phyloP scores from a whole-genome alignment of 495 filamentous ascomycete species.

The Podospora tetraspora region DNA sequence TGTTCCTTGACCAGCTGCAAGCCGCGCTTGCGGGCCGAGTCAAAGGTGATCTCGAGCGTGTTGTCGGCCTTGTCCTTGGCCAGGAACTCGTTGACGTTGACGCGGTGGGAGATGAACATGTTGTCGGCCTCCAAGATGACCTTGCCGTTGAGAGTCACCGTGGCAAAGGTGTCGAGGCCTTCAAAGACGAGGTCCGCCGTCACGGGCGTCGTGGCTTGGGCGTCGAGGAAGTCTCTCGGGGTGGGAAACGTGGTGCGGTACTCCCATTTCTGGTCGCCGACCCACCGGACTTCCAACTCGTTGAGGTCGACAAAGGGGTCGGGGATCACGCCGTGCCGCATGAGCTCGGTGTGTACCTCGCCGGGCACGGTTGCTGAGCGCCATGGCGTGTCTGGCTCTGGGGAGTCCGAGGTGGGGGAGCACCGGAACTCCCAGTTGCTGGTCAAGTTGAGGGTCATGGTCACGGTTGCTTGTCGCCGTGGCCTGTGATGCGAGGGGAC shows the following conservation, averaged over 20 bases:
- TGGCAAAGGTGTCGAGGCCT: slow-evolving; percentile 69
- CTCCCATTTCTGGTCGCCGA: slow-evolving; percentile 63
- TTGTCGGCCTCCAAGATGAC: slow-evolving; percentile 57
- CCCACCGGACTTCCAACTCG: slow-evolving; percentile 61
- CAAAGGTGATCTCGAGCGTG: slow-evolving; percentile 40
- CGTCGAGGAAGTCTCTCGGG: slow-evolving; percentile 24
- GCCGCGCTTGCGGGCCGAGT: slow-evolving; percentile 37
- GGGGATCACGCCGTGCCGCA: slow-evolving; percentile 38
- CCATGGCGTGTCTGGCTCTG: slow-evolving; percentile 18
- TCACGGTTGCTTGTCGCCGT: neutral
- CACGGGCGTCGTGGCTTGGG: neutral
- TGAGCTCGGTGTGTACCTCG: slow-evolving; percentile 24
- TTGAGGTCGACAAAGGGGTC: slow-evolving; percentile 65
- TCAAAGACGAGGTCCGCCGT: slow-evolving; percentile 58
- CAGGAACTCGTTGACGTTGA: slow-evolving; percentile 25
- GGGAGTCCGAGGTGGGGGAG: neutral
- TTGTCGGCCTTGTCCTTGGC: slow-evolving; percentile 4
- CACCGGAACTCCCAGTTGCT: slow-evolving; percentile 20
- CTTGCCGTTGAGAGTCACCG: slow-evolving; percentile 57
- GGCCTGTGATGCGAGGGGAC: neutral
- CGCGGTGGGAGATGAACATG: slow-evolving; percentile 59
- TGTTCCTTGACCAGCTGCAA: slow-evolving; percentile 38
- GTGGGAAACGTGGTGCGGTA: slow-evolving; percentile 38
- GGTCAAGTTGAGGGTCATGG: neutral
- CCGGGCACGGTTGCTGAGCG: slow-evolving; percentile 19